A percentile compares a stretch with the other conserved stretches of the same genome.
Conservation (phyloP, 2,329 filamentous ascomycete species). For the Fusarium sp. region DNA sequence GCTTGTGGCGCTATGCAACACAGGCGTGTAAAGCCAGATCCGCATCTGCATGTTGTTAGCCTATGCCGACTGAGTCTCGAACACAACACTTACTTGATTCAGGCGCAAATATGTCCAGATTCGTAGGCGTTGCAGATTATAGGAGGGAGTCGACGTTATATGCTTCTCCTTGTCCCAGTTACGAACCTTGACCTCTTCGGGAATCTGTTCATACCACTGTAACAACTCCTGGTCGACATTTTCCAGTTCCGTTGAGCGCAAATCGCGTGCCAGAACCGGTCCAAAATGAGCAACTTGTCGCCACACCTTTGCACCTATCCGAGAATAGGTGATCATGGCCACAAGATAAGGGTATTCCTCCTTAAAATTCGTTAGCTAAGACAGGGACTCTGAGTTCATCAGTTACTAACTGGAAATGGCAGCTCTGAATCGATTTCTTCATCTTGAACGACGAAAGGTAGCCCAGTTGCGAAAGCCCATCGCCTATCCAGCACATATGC, state of each 20-base stretch:
- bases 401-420: constrained; percentile 75
- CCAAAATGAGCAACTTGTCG: constrained; percentile 78
- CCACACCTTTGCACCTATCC: constrained; percentile 88
- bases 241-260: constrained; percentile 79
- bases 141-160: constrained; percentile 65
- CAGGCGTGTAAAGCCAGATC: constrained; percentile 86
- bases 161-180: constrained; percentile 66
- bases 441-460: constrained; percentile 87
- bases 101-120: constrained; percentile 87
- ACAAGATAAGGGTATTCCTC: constrained; percentile 75
- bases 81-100: constrained; percentile 68
- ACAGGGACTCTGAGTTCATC: background rate
- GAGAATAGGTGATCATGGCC: constrained; percentile 86
- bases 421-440: constrained; percentile 84
- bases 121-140: constrained; percentile 77
- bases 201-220: constrained; percentile 86
- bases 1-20: constrained; percentile 84
- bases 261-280: constrained; percentile 66
- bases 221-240: constrained; percentile 85
- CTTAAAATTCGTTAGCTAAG: constrained; percentile 43
- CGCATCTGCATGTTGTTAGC: constrained; percentile 64
- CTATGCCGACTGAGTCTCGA: too few relatives aligned
- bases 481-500: constrained; percentile 86
- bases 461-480: constrained; percentile 89
- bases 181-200: constrained; percentile 65